Evolutionary conservation across 495 filamentous ascomycete species (phyloP).

Genomic region (Amniculicola lignicola): DNA sequence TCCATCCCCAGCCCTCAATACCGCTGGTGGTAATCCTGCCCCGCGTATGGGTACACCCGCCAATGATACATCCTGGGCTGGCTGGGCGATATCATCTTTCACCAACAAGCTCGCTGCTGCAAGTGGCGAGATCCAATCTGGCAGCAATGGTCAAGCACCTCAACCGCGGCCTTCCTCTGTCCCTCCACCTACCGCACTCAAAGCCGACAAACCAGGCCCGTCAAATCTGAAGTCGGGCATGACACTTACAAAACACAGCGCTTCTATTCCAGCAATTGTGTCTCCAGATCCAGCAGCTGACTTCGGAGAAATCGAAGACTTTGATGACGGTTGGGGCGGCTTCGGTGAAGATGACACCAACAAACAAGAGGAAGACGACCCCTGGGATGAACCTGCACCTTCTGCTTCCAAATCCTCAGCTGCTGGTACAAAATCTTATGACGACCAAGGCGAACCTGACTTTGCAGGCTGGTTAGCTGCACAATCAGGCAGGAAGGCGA

Average conservation of each 20-base stretch:
- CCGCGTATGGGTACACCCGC: slow-evolving; percentile 76
- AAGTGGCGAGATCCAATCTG: slow-evolving; percentile 74
- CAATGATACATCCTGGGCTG: slow-evolving; percentile 75
- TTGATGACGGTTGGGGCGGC: slow-evolving; percentile 48
- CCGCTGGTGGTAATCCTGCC: slow-evolving; percentile 38
- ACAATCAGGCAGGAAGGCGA: slow-evolving; percentile 63
- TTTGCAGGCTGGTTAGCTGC: slow-evolving; percentile 91
- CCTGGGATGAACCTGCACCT: slow-evolving; percentile 13
- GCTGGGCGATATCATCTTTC: slow-evolving; percentile 98
- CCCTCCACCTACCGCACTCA: slow-evolving; percentile 24
- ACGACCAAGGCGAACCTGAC: slow-evolving; percentile 83
- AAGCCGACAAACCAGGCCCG: background rate
- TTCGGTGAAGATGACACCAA: slow-evolving; percentile 15
- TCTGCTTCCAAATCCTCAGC: slow-evolving; percentile 33
- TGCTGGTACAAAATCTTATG: slow-evolving; percentile 51
- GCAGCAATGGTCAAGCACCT: slow-evolving; percentile 37
- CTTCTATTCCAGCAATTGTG: slow-evolving; percentile 47
- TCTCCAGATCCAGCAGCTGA: slow-evolving; percentile 21
- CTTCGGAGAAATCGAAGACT: slow-evolving; percentile 56
- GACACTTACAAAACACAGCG: slow-evolving; percentile 42
- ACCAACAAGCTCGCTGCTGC: slow-evolving; percentile 86
- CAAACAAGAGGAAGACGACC: slow-evolving; percentile 18
- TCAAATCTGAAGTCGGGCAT: slow-evolving; percentile 3
- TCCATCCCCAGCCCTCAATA: slow-evolving; percentile 45
- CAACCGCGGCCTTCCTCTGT: slow-evolving; percentile 34